Conservation (phyloP, 441 rosid genomes). For the Croton laevigatus region DNA sequence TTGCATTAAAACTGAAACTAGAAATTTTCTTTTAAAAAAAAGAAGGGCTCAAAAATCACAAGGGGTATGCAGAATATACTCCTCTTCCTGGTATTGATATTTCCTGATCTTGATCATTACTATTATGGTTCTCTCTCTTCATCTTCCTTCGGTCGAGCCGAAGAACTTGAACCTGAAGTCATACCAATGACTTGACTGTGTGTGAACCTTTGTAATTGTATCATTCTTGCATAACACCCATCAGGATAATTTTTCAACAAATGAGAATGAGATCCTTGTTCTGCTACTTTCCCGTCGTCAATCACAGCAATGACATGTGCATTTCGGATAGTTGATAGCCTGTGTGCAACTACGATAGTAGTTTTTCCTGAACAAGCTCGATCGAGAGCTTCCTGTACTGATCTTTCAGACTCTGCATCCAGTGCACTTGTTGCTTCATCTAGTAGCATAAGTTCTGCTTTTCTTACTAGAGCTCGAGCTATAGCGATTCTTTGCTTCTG, state of each 20-base stretch:
- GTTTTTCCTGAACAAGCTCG: slow-evolving; percentile 89
- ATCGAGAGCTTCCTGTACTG: slow-evolving; percentile 92
- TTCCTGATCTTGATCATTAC: slow-evolving; percentile 13
- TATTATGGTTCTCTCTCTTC: slow-evolving; percentile 52
- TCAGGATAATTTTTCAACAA: slow-evolving; percentile 87
- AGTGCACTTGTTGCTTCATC: slow-evolving; percentile 99
- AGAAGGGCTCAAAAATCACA: slow-evolving; percentile 35
- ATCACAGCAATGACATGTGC: slow-evolving; percentile 87
- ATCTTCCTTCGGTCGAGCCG: slow-evolving; percentile 56
- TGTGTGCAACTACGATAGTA: slow-evolving; percentile 85
- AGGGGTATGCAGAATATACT: slow-evolving; percentile 30
- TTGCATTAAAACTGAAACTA: slow-evolving; percentile 29
- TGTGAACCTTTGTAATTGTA: slow-evolving; percentile 95
- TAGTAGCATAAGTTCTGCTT: slow-evolving; percentile 88
- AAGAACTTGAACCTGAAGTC: slow-evolving; percentile 79
- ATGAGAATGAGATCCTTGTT: slow-evolving; percentile 94
- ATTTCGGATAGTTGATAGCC: slow-evolving; percentile 83
- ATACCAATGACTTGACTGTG: slow-evolving; percentile 83
- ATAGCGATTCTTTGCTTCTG: slow-evolving; percentile 95
- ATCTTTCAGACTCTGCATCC: slow-evolving; percentile 89
- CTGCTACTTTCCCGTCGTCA: slow-evolving; percentile 94
- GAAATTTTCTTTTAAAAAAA: slow-evolving; percentile 24
- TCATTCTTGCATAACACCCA: slow-evolving; percentile 90
- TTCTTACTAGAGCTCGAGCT: slow-evolving; percentile 81
- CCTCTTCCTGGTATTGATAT: slow-evolving; percentile 25